phyloP scores from a whole-genome alignment of 495 filamentous ascomycete genomes.

The Bombardia bombarda region DNA sequence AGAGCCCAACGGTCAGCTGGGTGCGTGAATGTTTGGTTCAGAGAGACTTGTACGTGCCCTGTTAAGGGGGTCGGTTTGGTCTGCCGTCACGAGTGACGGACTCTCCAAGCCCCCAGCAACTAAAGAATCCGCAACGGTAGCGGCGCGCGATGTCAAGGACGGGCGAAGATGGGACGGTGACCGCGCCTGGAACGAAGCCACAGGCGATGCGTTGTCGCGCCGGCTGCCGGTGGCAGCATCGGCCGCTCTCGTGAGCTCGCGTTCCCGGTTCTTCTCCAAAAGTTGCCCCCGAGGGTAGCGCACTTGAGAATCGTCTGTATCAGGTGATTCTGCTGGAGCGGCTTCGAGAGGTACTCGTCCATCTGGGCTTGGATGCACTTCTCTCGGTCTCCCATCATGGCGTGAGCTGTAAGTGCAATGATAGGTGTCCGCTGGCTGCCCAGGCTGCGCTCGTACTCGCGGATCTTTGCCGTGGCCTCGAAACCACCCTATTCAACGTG shows the following conservation, averaged over 20 bases:
- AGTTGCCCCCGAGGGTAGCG: conserved; percentile 86
- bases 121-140: conserved; percentile 55
- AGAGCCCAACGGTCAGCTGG: conserved; percentile 13
- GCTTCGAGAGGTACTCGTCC: conserved; percentile 98
- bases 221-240: conserved; percentile 25
- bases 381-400: conserved; percentile 97
- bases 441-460: conserved; percentile 79
- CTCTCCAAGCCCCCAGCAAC: conserved; percentile 50
- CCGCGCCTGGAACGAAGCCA: conserved; percentile 15
- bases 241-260: conserved; percentile 33
- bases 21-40: conserved; percentile 30
- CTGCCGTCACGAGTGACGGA: conserved; percentile 51
- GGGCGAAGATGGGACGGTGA: conserved; percentile 30
- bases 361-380: conserved; percentile 98
- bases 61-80: conserved; percentile 61
- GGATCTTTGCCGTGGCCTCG: conserved; percentile 94
- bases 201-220: conserved; percentile 16
- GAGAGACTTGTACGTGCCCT: conserved; percentile 53
- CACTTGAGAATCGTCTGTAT: conserved; percentile 98
- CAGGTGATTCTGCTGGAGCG: conserved; percentile 94
- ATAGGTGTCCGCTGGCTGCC: conserved; percentile 81
- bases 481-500: conserved; percentile 65
- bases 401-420: conserved; percentile 94
- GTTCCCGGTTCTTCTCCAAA: conserved; percentile 55
- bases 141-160: conserved; percentile 36